phyloP scores from a whole-genome alignment of 306 rosid genomes.

The Cicer bijugum region DNA sequence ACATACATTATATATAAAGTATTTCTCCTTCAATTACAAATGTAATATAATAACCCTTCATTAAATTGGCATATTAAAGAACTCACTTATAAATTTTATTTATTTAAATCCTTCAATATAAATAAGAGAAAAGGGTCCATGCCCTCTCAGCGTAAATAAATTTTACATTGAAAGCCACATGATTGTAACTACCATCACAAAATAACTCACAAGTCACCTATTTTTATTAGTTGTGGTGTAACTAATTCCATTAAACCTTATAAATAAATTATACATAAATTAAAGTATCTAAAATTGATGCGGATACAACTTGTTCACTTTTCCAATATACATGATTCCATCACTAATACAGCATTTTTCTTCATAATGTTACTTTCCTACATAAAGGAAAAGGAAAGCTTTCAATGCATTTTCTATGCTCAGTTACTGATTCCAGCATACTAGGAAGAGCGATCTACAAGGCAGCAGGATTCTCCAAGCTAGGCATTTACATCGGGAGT shows the following conservation, averaged over 20 bases:
- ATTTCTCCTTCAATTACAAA: not conserved
- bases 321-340: conserved; percentile 30
- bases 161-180: too few relatives aligned
- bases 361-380: conserved; percentile 7
- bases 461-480: conserved; percentile 35
- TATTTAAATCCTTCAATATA: not conserved
- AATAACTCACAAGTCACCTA: too few relatives aligned
- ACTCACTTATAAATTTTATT: not conserved
- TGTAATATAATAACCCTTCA: not conserved
- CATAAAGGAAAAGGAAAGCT: conserved; percentile 4
- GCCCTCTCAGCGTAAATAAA: too few relatives aligned
- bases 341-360: conserved; percentile 6
- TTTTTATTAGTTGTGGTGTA: too few relatives aligned
- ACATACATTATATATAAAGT: not conserved
- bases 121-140: not conserved
- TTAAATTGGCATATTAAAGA: not conserved
- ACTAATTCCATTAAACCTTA: too few relatives aligned
- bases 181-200: too few relatives aligned
- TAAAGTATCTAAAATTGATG: not conserved
- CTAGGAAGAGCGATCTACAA: conserved; percentile 1
- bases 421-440: conserved; percentile 21
- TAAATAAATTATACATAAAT: not conserved
- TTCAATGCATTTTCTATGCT: conserved; percentile 21
- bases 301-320: conserved; percentile 28
- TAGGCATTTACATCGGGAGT: conserved; percentile 56